Evolutionary conservation across 805 yeast genomes (phyloP).

Genomic region (Saturnispora dispora): DNA sequence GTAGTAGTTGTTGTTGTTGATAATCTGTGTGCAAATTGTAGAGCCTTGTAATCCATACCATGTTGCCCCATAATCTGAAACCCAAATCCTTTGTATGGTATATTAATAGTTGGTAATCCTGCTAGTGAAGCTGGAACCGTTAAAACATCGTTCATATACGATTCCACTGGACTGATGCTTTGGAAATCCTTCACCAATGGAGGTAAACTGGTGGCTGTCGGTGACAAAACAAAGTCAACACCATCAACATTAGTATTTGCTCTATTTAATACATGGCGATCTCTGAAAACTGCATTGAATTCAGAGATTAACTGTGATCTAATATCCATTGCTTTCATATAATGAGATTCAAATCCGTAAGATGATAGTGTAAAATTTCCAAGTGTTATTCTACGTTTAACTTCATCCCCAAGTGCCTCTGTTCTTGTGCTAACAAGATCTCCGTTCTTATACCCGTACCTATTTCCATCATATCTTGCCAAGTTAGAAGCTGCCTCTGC

Average conservation of each 20-base stretch:
- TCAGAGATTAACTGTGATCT: slow-evolving; percentile 55
- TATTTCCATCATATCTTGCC: slow-evolving; percentile 80
- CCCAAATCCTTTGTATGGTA: slow-evolving; percentile 58
- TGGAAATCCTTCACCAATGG: slow-evolving; percentile 20
- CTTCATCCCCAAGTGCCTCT: slow-evolving; percentile 70
- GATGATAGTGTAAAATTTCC: slow-evolving; percentile 85
- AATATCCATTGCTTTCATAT: slow-evolving; percentile 60
- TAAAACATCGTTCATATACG: slow-evolving; percentile 72
- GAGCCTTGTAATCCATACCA: slow-evolving; percentile 65
- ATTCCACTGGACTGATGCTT: slow-evolving; percentile 35
- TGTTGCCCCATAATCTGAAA: slow-evolving; percentile 79
- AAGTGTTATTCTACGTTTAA: slow-evolving; percentile 67
- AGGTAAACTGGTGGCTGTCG: slow-evolving; percentile 59
- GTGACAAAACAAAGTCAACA: slow-evolving; percentile 64
- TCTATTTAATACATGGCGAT: slow-evolving; percentile 33
- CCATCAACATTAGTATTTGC: slow-evolving; percentile 17
- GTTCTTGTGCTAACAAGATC: slow-evolving; percentile 49
- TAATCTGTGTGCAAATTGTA: slow-evolving; percentile 28
- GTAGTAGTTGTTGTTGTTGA: not conserved
- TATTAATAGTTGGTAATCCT: slow-evolving; percentile 76
- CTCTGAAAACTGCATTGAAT: slow-evolving; percentile 53
- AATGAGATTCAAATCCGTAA: slow-evolving; percentile 64
- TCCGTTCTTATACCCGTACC: slow-evolving; percentile 58
- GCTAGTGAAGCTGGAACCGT: slow-evolving; percentile 89
- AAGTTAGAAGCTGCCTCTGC: slow-evolving; percentile 93